Evolutionary conservation across 768 basidiomycete species (phyloP).

Genomic region (Gloeopeniophorella convolvens): DNA sequence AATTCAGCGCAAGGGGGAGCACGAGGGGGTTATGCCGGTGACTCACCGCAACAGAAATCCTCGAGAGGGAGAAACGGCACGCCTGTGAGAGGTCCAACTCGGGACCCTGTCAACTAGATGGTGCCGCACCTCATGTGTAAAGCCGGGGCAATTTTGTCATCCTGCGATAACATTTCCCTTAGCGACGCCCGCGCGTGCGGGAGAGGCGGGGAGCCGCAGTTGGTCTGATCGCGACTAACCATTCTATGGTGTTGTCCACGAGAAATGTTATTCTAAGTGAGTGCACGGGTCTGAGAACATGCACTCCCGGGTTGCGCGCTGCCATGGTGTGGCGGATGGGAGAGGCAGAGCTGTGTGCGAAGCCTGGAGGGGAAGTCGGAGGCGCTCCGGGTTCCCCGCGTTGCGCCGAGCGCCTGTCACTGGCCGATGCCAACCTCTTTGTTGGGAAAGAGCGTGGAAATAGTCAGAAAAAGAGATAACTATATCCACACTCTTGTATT

Average conservation of each 20-base stretch:
- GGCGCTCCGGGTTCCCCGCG: too few relatives aligned
- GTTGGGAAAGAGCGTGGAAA: too few relatives aligned
- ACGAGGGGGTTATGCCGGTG: conserved; percentile 12
- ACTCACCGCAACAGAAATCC: conserved; percentile 61
- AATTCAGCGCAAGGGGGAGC: neutral
- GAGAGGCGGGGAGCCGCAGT: neutral
- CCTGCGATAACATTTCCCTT: conserved; percentile 35
- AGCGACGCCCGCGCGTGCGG: neutral
- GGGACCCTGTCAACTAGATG: conserved; percentile 48
- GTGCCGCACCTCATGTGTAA: conserved; percentile 61
- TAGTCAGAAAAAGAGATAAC: too few relatives aligned
- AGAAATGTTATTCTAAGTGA: conserved; percentile 24
- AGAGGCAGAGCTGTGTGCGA: neutral
- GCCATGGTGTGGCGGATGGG: neutral
- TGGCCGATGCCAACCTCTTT: conserved; percentile 65
- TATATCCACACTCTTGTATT: too few relatives aligned
- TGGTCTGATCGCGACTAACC: conserved; percentile 23
- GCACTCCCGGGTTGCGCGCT: neutral
- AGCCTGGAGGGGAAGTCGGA: too few relatives aligned
- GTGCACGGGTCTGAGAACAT: conserved; percentile 14
- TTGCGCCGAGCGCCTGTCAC: too few relatives aligned
- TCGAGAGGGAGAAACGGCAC: conserved; percentile 68
- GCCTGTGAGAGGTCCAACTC: conserved; percentile 38
- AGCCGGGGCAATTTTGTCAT: conserved; percentile 75
- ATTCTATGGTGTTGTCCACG: conserved; percentile 35